Conservation (phyloP, 805 yeast genomes). For the Saturnispora ahearnii region DNA sequence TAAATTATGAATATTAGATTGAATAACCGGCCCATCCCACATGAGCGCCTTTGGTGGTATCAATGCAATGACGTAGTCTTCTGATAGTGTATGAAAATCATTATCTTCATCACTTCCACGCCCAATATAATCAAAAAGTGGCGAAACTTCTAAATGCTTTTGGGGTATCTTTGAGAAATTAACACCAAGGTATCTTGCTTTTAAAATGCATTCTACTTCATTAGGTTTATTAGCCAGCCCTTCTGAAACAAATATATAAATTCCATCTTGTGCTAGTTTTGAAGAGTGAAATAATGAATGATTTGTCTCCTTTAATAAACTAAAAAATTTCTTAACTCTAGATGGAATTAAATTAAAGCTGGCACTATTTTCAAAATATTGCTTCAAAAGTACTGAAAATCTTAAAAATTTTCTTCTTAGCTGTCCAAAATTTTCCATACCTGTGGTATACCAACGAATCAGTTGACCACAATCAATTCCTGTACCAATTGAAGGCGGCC, state of each 20-base stretch:
- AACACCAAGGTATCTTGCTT: conserved; percentile 43
- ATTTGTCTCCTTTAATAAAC: conserved; percentile 49
- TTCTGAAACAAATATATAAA: conserved; percentile 71
- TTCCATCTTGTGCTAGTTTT: conserved; percentile 61
- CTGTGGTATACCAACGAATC: conserved; percentile 57
- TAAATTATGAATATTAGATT: conserved; percentile 34
- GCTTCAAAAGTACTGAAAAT: conserved; percentile 57
- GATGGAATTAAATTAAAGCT: conserved; percentile 48
- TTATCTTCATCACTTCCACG: conserved; percentile 10
- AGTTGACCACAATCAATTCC: conserved; percentile 32
- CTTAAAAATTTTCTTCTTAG: conserved; percentile 76
- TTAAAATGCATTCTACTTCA: conserved; percentile 36
- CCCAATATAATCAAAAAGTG: conserved; percentile 19
- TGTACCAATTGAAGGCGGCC: conserved; percentile 39
- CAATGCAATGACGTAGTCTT: conserved; percentile 60
- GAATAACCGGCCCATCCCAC: conserved; percentile 79
- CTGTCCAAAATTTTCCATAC: conserved; percentile 64
- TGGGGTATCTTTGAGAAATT: conserved; percentile 32
- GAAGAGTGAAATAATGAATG: conserved; percentile 70
- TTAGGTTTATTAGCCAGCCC: conserved; percentile 36
- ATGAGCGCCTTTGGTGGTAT: conserved; percentile 78
- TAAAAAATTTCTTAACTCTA: conserved; percentile 42
- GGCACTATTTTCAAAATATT: conserved; percentile 66
- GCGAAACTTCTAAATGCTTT: conserved; percentile 26
- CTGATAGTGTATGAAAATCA: conserved; percentile 10